A percentile compares a stretch with the other conserved stretches of the same genome.
These are phyloP conservation scores for Geotrichum histeridarum DNA, from an alignment of 1,139 yeast genomes.

Conservation along the genomic window DNA sequence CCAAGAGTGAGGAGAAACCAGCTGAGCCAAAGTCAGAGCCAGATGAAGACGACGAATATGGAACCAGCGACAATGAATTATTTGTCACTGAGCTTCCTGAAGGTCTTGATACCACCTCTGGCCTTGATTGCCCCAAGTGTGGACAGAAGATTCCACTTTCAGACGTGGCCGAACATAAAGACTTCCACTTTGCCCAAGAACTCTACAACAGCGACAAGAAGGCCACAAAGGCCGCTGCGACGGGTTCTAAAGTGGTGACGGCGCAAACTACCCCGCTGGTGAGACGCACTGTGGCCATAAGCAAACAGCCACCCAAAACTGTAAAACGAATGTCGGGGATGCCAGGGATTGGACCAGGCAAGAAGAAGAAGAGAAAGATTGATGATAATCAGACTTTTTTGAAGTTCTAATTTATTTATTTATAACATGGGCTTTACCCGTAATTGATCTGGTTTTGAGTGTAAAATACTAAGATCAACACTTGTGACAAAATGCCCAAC, in stretches of 20 bases:
- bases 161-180: slow-evolving; percentile 35
- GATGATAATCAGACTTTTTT: slow-evolving; percentile 24
- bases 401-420: slow-evolving; percentile 17
- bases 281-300: neutral
- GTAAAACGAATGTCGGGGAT: slow-evolving; percentile 3
- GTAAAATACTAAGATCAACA: too few relatives aligned
- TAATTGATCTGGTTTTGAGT: too few relatives aligned
- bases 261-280: neutral
- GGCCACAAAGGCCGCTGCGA: slow-evolving; percentile 14
- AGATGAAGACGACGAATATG: slow-evolving; percentile 19
- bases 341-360: neutral
- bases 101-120: slow-evolving; percentile 13
- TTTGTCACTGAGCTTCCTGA: slow-evolving; percentile 7
- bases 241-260: slow-evolving; percentile 35
- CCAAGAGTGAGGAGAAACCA: neutral
- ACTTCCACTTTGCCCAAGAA: slow-evolving; percentile 44
- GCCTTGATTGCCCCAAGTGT: slow-evolving; percentile 33
- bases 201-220: slow-evolving; percentile 22
- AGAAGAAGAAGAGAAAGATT: slow-evolving; percentile 19
- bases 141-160: slow-evolving; percentile 20
- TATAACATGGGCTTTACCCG: neutral
- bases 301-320: slow-evolving; percentile 8
- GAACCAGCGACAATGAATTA: slow-evolving; percentile 21
- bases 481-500: too few relatives aligned
- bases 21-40: neutral